Evolutionary conservation across 192 early-diverging fungal species (phyloP), one percentile per base, ranked within the genome.

Genomic region (Linnemannia exigua): DNA sequence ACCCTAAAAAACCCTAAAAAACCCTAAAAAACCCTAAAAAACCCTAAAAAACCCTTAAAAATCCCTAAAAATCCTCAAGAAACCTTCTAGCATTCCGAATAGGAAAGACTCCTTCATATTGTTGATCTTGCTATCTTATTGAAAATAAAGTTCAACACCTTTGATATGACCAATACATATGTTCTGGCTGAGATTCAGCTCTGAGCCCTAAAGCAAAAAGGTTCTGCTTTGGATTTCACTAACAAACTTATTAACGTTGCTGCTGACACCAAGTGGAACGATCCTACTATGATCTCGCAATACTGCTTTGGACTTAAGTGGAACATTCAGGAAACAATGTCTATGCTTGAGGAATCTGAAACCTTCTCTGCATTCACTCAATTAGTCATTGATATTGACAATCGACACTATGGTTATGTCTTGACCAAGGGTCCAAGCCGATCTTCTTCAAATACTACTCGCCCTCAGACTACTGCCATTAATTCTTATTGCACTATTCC

Each of bases 91-190:
- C n/a, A n/a, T n/a, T n/a, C n/a, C n/a, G n/a, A n/a, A n/a, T n/a
- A n/a, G n/a, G n/a, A n/a, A n/a, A n/a, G n/a, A n/a, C n/a, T n/a
- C n/a, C n/a, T n/a, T n/a, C n/a, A n/a, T n/a, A n/a, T n/a, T n/a
- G n/a, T n/a, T n/a, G n/a, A n/a, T n/a, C n/a, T n/a, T n/a, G n/a
- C n/a, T n/a, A n/a, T n/a, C n/a, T n/a, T n/a, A n/a, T n/a, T n/a
- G n/a, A n/a, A n/a, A n/a, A n/a, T n/a, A n/a, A n/a, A n/a, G n/a
- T n/a, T n/a, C n/a, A n/a, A n/a, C n/a, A n/a, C n/a, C n/a, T n/a
- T n/a, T n/a, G n/a, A n/a, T n/a, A n/a, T n/a, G n/a, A n/a, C 22
- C 28, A 75, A 75, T n/a, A 41, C 74, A 15, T 14, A 68, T 19
- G 67, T 68, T 11, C 14, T 68, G 5, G 67, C 67, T 11, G 67